Evolutionary conservation across 1,139 yeast species (phyloP), one percentile per base, ranked within the genome.

Genomic region (Pneumocystis canis): DNA sequence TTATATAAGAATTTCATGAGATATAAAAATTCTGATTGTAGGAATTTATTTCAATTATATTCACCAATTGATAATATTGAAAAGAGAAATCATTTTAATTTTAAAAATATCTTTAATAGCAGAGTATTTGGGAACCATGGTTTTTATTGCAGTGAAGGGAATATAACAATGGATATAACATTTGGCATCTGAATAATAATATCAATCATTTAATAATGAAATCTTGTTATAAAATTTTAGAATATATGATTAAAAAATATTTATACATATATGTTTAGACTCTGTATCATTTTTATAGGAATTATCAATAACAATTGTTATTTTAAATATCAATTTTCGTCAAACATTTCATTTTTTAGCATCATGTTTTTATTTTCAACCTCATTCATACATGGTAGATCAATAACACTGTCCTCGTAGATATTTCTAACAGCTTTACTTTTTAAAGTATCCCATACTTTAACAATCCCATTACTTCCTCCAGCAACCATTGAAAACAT

Each of bases 401-500:
- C 31, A 47, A n/a, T n/a, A n/a, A 47, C 54, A 47, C 4, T 47
- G 11, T 25, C 66, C 3, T 68, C 71, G 40, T 68, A 69, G 3
- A 85, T 77, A 62, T 78, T 78, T 70, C 96, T 82, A 25, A 90
- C 90, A 14, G 95, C 80, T 66, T 82, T 78, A 75, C 92, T 92
- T 64, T 89, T 82, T 73, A 90, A 85, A 6, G 86, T 81, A 74
- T 92, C 97, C 96, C 97, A 94, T 76, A 92, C 81, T 75, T 89
- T 90, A 73, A 92, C 79, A 16, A 85, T 83, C 40, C 89, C 89
- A 63, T 81, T 80, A 59, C 87, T 89, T 71, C 99, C 99, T 69
- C 96, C 98, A 66, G 89, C 82, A 33, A 84, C 85, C 67, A 92
- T 74, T 70, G 85, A 83, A 68, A 96, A 96, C 3, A 90, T 85